Conservation (phyloP, 805 yeast genomes). For the Blastobotrys mokoenaii region DNA sequence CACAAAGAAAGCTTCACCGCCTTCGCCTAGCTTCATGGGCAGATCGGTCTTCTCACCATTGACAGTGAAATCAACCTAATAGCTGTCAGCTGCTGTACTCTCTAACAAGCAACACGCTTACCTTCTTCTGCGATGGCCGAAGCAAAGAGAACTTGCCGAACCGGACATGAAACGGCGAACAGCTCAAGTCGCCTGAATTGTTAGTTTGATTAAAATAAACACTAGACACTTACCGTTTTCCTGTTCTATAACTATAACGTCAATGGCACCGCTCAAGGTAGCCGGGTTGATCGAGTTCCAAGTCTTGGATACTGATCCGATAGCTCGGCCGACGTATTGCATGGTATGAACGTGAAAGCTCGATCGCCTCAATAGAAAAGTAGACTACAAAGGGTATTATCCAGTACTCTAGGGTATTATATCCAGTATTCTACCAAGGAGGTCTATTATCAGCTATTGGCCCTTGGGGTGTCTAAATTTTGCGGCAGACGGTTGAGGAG, state of each 20-base stretch:
- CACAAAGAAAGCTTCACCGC: slow-evolving; percentile 96
- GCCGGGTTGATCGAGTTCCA: slow-evolving; percentile 98
- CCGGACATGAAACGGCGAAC: slow-evolving; percentile 94
- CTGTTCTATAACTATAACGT: slow-evolving; percentile 88
- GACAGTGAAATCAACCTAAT: slow-evolving; percentile 64
- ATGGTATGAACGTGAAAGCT: slow-evolving; percentile 30
- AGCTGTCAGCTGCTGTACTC: too few relatives aligned
- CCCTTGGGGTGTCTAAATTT: too few relatives aligned
- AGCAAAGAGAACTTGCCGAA: slow-evolving; percentile 91
- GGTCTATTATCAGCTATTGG: too few relatives aligned
- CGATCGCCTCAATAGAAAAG: not conserved
- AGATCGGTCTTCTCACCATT: slow-evolving; percentile 73
- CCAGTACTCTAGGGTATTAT: too few relatives aligned
- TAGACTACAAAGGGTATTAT: too few relatives aligned
- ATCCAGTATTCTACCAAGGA: too few relatives aligned
- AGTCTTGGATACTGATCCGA: slow-evolving; percentile 90
- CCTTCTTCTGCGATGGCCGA: slow-evolving; percentile 87
- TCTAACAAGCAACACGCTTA: too few relatives aligned
- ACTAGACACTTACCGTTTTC: slow-evolving; percentile 44
- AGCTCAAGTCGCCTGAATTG: slow-evolving; percentile 49
- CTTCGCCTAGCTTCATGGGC: slow-evolving; percentile 95
- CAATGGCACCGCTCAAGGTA: slow-evolving; percentile 93
- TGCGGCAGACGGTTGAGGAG: too few relatives aligned
- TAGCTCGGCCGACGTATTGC: slow-evolving; percentile 96
- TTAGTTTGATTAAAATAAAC: not conserved